Evolutionary conservation across 192 early-diverging fungal genomes (phyloP), one percentile per base, ranked within the genome.

Genomic region (Entomortierella lignicola): DNA sequence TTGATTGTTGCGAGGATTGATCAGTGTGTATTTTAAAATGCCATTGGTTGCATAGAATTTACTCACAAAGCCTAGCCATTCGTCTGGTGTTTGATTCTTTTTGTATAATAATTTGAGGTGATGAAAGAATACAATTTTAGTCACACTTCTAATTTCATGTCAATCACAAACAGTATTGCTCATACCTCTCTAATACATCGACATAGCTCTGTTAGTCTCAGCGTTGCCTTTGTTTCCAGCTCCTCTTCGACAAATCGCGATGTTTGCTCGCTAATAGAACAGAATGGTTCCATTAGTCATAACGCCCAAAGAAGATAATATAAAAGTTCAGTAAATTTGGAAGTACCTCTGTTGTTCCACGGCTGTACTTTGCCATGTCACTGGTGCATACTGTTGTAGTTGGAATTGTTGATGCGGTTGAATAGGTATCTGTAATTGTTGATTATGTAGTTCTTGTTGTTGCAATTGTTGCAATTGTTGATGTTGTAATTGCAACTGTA

Each of bases 41-140:
- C 58, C 67, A 10, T 60, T 58, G 3, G 21, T 54, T 17, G 67
- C 25, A 13, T 69, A 69, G 29, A 69, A 69, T 23, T 25, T 60
- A 21, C 50, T 54, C 2, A 69, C 67, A 31, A 69, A 69, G 4
- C 12, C 18, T 29, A 60, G 48, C 67, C 67, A 69, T 1, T 27
- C 21, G 18, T 69, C 23, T 20, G 57, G 17, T 0, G 67, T n/a
- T 32, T 69, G 67, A 43, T 61, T 69, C 67, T 69, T n/a, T 3
- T 15, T 11, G 10, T 8, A 21, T 2, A 34, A 64, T 26, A 25
- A 56, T 50, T 23, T 0, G 13, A 27, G 21, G n/a, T 25, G 3
- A 13, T 37, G 18, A 39, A 20, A 0, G 32, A n/a, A n/a, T n/a
- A n/a, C 30, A 31, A 27, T 25, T 7, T 55, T 20, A 5, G 18